phyloP scores from a whole-genome alignment of 345 rosid species.

The Eucalyptus melliodora region DNA sequence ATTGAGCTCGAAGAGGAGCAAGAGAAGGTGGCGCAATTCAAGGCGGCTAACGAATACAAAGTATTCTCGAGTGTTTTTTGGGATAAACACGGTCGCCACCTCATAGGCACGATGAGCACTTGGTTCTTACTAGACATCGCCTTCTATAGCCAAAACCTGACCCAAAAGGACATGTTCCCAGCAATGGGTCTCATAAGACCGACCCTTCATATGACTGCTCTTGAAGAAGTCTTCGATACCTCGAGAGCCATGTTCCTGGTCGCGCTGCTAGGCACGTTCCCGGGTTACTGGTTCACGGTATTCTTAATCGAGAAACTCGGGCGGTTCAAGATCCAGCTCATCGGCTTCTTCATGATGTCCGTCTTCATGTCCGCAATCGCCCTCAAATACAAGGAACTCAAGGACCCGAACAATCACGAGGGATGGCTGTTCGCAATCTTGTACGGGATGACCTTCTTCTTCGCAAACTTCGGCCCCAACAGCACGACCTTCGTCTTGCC shows the following conservation, averaged over 20 bases:
- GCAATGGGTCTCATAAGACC: conserved; percentile 4
- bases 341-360: conserved; percentile 47
- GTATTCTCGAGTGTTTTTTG: conserved; percentile 18
- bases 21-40: conserved; percentile 8
- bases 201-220: background rate
- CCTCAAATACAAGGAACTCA: conserved; percentile 13
- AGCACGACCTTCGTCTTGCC: conserved; percentile 36
- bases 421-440: conserved; percentile 10
- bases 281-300: conserved; percentile 50
- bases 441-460: conserved; percentile 42
- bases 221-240: conserved; percentile 22
- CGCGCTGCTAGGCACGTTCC: conserved; percentile 30
- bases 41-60: conserved; percentile 3
- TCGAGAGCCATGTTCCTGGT: conserved; percentile 35
- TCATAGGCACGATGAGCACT: conserved; percentile 26
- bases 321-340: conserved; percentile 25
- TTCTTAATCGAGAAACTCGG: conserved; percentile 25
- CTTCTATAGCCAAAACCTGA: conserved; percentile 36
- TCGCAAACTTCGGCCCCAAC: conserved; percentile 52
- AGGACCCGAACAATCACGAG: background rate
- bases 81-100: conserved; percentile 21
- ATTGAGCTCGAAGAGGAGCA: conserved; percentile 22
- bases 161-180: conserved; percentile 37
- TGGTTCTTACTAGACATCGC: conserved; percentile 48
- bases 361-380: conserved; percentile 22